Base-by-base conservation (phyloP, 768 basidiomycete species). In the Leccinellum luteum region DNA sequence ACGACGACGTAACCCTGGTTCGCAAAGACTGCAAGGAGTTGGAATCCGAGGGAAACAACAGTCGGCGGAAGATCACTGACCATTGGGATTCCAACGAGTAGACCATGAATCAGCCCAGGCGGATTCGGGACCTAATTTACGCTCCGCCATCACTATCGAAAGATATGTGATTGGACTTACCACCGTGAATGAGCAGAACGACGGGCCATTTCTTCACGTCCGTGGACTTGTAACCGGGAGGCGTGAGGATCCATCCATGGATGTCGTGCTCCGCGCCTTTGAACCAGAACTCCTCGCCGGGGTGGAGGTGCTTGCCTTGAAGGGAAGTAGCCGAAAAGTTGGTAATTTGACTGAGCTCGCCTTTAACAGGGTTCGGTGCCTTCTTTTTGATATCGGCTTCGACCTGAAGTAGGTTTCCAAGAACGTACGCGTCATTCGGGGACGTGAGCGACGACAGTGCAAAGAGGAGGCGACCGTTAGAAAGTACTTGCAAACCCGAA, bases 21-120 rank as follows among this genome's bases (percentile, higher is more conserved):
- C 12, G 92, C 84, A 64, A 92, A 95, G 10, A 89, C 85, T 89
- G 34, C 25, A 13, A 30, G n/a, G 56, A 35, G 56, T 56, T 15
- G 41, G 50, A 35, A 30, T 48, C 14, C 34, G 8, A 12, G 2
- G 21, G 31, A 43, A 38, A 32, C 19, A 34, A 1, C 1, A 45
- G 8, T n/a, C 34, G 48, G 48, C 13, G 25, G 21, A 25, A 4
- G 12, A 51, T 52, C 50, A 57, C 56, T 43, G 55, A 89, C 89
- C 79, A 64, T 93, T 91, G 0, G 87, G 90, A 73, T 97, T 98
- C 95, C 95, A 96, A 54, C 93, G 78, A 28, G 85, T 94, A 3
- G 85, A 88, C 95, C 95, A 98, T 45, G 84, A 79, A 67, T 97
- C 94, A 62, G 86, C 85, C 94, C 94, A 97, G 49, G 89, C 91